A percentile compares a stretch with the other conserved stretches of the same genome.
phyloP scores from a whole-genome alignment of 495 filamentous ascomycete genomes.

The Mytilinidion resinicola region DNA sequence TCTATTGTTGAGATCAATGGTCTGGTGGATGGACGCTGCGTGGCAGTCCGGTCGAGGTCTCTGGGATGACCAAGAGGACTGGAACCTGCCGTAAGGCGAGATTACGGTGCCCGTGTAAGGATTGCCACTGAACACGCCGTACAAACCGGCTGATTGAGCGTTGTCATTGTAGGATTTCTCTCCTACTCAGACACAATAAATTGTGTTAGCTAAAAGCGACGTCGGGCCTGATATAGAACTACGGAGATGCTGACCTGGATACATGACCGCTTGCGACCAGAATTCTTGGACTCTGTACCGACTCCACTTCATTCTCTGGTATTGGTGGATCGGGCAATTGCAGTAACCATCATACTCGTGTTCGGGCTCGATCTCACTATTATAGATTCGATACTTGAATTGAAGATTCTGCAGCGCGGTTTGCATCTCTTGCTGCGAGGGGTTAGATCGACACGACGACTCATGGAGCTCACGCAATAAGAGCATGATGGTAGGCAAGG shows the following conservation, averaged over 20 bases:
- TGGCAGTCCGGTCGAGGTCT: neutral
- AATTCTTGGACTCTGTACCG: constrained; percentile 38
- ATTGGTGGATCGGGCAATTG: neutral
- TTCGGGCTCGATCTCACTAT: constrained; percentile 46
- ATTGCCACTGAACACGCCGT: neutral
- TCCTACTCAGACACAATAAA: neutral
- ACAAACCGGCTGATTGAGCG: neutral
- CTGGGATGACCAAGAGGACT: neutral
- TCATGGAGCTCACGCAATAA: neutral
- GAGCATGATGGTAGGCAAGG: neutral
- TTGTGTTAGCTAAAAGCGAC: neutral
- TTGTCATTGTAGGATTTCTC: neutral
- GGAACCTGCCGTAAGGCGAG: neutral
- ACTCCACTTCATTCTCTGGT: constrained; percentile 26
- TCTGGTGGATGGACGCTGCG: neutral
- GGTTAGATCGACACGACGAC: neutral
- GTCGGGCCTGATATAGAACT: neutral
- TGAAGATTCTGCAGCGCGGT: constrained; percentile 38
- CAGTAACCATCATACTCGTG: constrained; percentile 32
- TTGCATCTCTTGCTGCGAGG: constrained; percentile 40
- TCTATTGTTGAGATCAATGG: neutral
- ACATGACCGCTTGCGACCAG: constrained; percentile 46
- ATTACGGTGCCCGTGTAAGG: neutral
- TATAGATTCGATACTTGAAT: constrained; percentile 36
- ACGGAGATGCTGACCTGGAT: constrained; percentile 33